These are phyloP conservation scores for Podila epigama DNA, from an alignment of 192 early-diverging fungal species.

Conservation along the genomic window DNA sequence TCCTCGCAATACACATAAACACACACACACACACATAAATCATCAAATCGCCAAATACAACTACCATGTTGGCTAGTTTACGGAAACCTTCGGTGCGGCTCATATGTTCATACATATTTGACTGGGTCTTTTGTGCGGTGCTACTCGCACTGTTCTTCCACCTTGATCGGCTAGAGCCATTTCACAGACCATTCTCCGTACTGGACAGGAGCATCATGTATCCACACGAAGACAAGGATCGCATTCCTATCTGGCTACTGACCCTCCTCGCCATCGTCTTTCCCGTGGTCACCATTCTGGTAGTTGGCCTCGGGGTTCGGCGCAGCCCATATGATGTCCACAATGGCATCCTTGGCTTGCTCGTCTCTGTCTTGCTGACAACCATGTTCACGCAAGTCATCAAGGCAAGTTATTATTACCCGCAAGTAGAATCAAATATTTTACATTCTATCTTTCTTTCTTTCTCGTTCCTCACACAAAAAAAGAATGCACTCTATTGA, in stretches of 20 bases:
- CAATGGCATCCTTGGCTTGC: constrained; percentile 41
- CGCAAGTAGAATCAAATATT: not conserved
- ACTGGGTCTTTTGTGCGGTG: constrained; percentile 60
- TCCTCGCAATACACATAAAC: not conserved
- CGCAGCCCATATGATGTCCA: constrained; percentile 39
- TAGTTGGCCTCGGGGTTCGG: constrained; percentile 28
- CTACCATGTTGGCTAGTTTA: not conserved
- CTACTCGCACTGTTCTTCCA: constrained; percentile 66
- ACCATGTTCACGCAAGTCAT: constrained; percentile 55
- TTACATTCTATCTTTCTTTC: not conserved
- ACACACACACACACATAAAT: no score
- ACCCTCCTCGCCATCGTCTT: constrained; percentile 35
- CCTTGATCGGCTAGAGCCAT: constrained; percentile 64
- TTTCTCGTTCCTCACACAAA: not conserved
- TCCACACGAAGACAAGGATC: constrained; percentile 46
- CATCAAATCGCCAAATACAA: no score
- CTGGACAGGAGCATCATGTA: constrained; percentile 70
- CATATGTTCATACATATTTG: constrained; percentile 17
- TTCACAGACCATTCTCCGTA: constrained; percentile 74
- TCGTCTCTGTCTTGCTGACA: constrained; percentile 44
- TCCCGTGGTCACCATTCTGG: constrained; percentile 43
- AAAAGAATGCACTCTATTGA: not conserved
- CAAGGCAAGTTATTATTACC: constrained; percentile 27
- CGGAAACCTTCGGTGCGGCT: constrained; percentile 4
- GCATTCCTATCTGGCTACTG: constrained; percentile 49